These are phyloP conservation scores for Fusarium mangiferae DNA, from an alignment of 2,329 filamentous ascomycete genomes.

Conservation along the genomic window DNA sequence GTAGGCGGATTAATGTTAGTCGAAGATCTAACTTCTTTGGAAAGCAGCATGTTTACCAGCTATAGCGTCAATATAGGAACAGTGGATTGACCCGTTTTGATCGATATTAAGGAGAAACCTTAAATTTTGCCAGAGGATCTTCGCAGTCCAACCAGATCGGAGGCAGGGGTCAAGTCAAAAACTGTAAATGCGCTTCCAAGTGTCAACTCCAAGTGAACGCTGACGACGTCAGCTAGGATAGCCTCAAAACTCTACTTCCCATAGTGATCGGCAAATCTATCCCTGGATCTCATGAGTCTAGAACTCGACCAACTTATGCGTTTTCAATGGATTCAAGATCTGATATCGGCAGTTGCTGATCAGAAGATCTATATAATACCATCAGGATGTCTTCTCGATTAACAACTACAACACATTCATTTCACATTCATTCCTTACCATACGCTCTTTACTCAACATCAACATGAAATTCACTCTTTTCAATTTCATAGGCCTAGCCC, in stretches of 20 bases:
- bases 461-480: not conserved
- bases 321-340: not conserved
- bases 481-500: accelerated
- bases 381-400: not conserved
- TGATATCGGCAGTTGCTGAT: not conserved
- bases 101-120: not conserved
- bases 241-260: too few relatives aligned
- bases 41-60: not conserved
- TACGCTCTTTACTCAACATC: not conserved
- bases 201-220: not conserved
- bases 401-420: not conserved
- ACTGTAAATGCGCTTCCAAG: not conserved
- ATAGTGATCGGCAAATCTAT: not conserved
- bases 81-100: not conserved
- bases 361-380: not conserved
- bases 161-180: not conserved
- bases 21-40: not conserved
- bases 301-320: not conserved
- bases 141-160: not conserved
- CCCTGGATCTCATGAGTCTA: not conserved
- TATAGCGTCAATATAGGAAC: not conserved
- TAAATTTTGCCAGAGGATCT: not conserved
- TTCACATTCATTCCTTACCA: not conserved
- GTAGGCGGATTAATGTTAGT: not conserved
- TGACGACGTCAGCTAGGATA: not conserved